These are phyloP conservation scores for Pyrenochaeta sp. DNA, from an alignment of 2,329 filamentous ascomycete species.

Conservation along the genomic window DNA sequence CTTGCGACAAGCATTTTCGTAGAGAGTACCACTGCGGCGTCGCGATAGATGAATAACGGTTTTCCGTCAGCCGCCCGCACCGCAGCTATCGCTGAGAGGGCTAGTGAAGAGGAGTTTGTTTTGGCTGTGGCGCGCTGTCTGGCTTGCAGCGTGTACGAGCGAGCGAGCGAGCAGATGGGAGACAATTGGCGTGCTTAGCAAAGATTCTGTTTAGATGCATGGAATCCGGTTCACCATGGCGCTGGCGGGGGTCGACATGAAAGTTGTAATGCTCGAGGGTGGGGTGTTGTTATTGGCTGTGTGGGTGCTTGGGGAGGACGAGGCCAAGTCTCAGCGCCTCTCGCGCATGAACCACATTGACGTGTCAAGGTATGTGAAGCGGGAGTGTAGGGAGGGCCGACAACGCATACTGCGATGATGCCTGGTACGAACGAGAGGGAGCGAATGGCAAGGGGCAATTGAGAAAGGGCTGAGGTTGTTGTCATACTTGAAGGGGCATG, in stretches of 20 bases:
- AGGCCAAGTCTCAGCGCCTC: slow-evolving; percentile 4
- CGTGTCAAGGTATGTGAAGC: slow-evolving; percentile 37
- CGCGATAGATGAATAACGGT: neutral
- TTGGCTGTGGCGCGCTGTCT: neutral
- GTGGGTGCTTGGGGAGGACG: neutral
- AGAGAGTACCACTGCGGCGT: neutral
- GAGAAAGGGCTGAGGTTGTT: slow-evolving; percentile 19
- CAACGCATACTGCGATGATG: slow-evolving; percentile 29
- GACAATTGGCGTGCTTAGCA: too few relatives aligned
- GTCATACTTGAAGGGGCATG: slow-evolving; percentile 3
- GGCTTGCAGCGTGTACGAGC: too few relatives aligned
- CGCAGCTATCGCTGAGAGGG: too few relatives aligned
- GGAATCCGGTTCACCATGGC: too few relatives aligned
- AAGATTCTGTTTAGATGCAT: neutral
- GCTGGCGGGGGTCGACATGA: too few relatives aligned
- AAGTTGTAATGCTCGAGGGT: too few relatives aligned
- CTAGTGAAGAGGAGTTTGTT: neutral
- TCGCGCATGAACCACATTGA: slow-evolving; percentile 45
- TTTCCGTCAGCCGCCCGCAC: neutral
- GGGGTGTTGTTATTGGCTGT: neutral
- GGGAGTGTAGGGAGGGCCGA: slow-evolving; percentile 12
- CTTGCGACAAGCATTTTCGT: neutral
- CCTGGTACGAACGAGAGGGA: slow-evolving; percentile 33
- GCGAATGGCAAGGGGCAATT: slow-evolving; percentile 19
- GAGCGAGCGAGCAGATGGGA: too few relatives aligned